Conservation (phyloP, 345 rosid species). For the Citrus inodora region DNA sequence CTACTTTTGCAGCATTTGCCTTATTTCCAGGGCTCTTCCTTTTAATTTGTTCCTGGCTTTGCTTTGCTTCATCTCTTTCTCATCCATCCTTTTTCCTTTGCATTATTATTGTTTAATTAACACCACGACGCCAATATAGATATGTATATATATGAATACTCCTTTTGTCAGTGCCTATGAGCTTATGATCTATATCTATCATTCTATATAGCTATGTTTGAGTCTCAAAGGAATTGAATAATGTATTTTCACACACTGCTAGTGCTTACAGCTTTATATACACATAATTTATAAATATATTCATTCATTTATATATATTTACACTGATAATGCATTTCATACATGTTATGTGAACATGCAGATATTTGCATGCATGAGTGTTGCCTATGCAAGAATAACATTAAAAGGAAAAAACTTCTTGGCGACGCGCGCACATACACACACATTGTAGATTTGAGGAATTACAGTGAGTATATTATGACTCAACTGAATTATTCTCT, state of each 20-base stretch:
- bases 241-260: neutral
- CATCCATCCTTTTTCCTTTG: constrained; percentile 1
- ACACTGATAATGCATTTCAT: neutral
- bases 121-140: neutral
- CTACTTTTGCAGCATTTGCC: constrained; percentile 40
- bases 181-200: neutral
- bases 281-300: neutral
- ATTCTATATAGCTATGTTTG: neutral
- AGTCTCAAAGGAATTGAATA: constrained; percentile 15
- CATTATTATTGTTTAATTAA: neutral
- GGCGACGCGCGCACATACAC: too few species aligned
- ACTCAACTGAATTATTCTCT: neutral
- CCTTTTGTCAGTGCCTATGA: constrained; percentile 1
- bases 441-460: too few species aligned
- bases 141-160: neutral
- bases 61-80: constrained; percentile 2
- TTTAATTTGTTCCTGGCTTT: constrained; percentile 1
- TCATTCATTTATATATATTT: neutral
- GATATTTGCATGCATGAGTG: constrained; percentile 6
- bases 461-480: neutral
- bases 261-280: constrained; percentile 12
- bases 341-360: neutral
- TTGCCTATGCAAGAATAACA: neutral
- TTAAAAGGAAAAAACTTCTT: too few species aligned
- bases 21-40: constrained; percentile 34